phyloP scores from a whole-genome alignment of 1,284 basidiomycete species.

The Amylostereum areolatum region DNA sequence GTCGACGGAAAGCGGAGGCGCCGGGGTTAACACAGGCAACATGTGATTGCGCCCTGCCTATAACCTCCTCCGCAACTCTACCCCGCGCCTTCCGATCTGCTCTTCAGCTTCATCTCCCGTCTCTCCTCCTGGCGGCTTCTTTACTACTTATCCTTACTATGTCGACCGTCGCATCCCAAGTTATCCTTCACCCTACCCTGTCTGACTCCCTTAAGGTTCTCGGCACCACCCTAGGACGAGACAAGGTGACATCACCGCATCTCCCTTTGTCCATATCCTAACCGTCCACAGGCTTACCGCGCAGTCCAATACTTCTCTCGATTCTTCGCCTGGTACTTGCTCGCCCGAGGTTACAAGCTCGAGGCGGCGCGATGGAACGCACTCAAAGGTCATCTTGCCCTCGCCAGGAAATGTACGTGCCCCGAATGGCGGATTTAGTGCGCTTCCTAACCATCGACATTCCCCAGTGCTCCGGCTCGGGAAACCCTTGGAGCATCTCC shows the following conservation, averaged over 20 bases:
- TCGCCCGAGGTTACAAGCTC: slow-evolving; percentile 56
- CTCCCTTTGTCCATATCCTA: not conserved
- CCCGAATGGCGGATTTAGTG: slow-evolving; percentile 1
- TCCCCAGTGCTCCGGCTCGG: slow-evolving; percentile 82
- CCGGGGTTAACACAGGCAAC: too few species aligned
- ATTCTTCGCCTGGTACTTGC: slow-evolving; percentile 81
- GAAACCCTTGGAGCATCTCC: slow-evolving; percentile 93
- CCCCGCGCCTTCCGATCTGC: slow-evolving; percentile 1
- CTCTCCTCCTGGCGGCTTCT: not conserved
- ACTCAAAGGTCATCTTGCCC: slow-evolving; percentile 74
- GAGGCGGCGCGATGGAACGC: slow-evolving; percentile 72
- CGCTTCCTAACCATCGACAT: not conserved
- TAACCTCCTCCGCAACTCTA: not conserved
- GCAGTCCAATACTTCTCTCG: slow-evolving; percentile 90
- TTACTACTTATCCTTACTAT: slow-evolving; percentile 27
- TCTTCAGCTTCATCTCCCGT: slow-evolving; percentile 8
- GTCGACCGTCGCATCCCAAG: slow-evolving; percentile 64
- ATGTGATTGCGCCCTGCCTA: too few species aligned
- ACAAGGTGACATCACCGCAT: slow-evolving; percentile 56
- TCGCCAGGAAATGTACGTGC: slow-evolving; percentile 71
- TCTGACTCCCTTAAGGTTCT: slow-evolving; percentile 74
- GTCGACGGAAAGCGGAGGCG: too few species aligned
- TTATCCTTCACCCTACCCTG: slow-evolving; percentile 80
- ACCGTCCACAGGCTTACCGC: slow-evolving; percentile 66
- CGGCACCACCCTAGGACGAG: slow-evolving; percentile 79